Conservation (phyloP, 495 filamentous ascomycete species). For the Penicillium maclennaniae region DNA sequence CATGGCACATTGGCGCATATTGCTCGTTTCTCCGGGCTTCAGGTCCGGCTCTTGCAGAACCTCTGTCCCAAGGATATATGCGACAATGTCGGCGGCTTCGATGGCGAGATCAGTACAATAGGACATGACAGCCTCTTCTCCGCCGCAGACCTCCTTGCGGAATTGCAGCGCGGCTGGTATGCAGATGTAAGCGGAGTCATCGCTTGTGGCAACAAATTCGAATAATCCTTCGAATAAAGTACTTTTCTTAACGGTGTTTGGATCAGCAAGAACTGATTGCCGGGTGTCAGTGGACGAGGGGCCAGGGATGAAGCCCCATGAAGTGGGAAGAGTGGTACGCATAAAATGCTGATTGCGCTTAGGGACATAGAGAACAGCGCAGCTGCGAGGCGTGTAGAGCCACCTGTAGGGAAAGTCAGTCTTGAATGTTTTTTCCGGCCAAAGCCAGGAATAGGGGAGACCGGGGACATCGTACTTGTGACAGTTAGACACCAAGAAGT, state of each 20-base stretch:
- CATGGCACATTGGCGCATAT: slow-evolving; percentile 51
- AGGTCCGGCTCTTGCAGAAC: slow-evolving; percentile 50
- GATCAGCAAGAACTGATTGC: slow-evolving; percentile 43
- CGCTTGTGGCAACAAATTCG: slow-evolving; percentile 72
- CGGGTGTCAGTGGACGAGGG: slow-evolving; percentile 24
- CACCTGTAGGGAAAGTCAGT: slow-evolving; percentile 48
- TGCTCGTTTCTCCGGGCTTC: slow-evolving; percentile 46
- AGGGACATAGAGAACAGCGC: slow-evolving; percentile 77
- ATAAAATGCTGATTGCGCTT: slow-evolving; percentile 67
- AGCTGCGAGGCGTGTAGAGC: slow-evolving; percentile 79
- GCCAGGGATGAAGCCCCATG: slow-evolving; percentile 50
- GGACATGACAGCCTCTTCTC: slow-evolving; percentile 61
- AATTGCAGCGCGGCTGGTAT: slow-evolving; percentile 67
- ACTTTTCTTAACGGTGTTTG: slow-evolving; percentile 40
- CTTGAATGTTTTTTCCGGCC: no score
- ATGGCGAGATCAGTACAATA: slow-evolving; percentile 58
- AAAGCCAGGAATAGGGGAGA: no score
- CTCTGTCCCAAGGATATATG: slow-evolving; percentile 62
- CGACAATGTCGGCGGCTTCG: slow-evolving; percentile 54
- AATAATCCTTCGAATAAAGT: slow-evolving; percentile 66
- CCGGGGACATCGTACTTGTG: slow-evolving; percentile 77
- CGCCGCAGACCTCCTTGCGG: slow-evolving; percentile 64
- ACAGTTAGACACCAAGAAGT: slow-evolving; percentile 80
- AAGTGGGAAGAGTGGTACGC: slow-evolving; percentile 70
- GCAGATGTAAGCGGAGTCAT: slow-evolving; percentile 67